Evolutionary conservation across 1,284 basidiomycete genomes (phyloP), one percentile per base, ranked within the genome.

Genomic region (Pascua guehoae): DNA sequence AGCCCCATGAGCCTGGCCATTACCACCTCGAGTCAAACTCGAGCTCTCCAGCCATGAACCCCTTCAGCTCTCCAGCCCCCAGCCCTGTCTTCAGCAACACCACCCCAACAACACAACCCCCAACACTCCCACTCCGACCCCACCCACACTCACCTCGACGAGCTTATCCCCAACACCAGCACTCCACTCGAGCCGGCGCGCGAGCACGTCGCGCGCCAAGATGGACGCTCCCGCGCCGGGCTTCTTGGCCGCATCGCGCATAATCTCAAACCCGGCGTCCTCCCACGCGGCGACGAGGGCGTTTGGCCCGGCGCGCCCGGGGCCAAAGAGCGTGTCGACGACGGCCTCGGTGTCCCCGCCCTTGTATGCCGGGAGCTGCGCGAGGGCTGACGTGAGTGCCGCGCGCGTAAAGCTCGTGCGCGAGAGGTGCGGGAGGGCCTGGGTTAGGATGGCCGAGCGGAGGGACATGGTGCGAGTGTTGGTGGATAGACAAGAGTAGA

Each of bases 251-350:
- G 24, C 24, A 7, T 32, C 16, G 24, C 15, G 15, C 70, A 72
- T 68, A 8, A 16, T 32, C 11, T 48, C 48, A 40, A 54, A 24
- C 7, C 71, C 73, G 37, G 56, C 68, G 12, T 66, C 62, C 41
- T 66, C 64, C 70, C 71, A 75, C 15, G 61, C 60, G 12, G 56
- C 45, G 0, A 73, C 69, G 12, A 75, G 62, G 8, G 67, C 68
- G 47, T 63, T 63, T 4, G 60, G 49, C 1, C 51, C 58, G 2
- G 61, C 56, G 14, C 53, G 43, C 0, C 67, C 67, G 5, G 60
- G 24, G 4, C 72, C 72, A 49, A 75, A 73, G 43, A 75, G 17
- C 8, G 68, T 70, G 54, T 75, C 73, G 47, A 74, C 51, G 9
- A 69, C 64, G 15, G 54, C 45, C 10, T 65, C 61, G 5, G 51